Base-by-base conservation (phyloP, 352 stramenopile genomes). In the Phytophthora pini region DNA sequence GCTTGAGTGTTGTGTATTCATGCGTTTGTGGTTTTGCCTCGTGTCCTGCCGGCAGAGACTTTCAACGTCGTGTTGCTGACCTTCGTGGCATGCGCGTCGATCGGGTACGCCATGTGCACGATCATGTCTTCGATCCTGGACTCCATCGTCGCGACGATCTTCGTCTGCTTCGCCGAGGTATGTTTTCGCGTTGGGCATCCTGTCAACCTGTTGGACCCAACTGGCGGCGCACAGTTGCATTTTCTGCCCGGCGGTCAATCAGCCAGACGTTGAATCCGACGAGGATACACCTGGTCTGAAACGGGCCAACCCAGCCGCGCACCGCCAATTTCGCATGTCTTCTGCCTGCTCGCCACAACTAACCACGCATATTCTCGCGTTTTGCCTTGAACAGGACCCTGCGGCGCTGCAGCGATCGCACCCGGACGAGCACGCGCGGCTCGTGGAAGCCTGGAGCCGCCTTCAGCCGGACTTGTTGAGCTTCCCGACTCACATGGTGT, bases 141-240 rank as follows among this genome's bases (percentile, higher is more conserved):
- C 66, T 92, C 80, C 38, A 89, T 93, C 48, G 88, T 96, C 13
- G 72, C 84, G 29, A 96, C 88, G 20, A 90, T 96, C 60, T 96
- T 93, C 56, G 87, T 96, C 26, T 94, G 88, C 69, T 94, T 96
- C 67, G 88, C 88, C 13, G 83, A 92, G 80, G 87, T 95, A 61
- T 49, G 79, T 81, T 43, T 65, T 38, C 26, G 49, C 50, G 39
- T 40, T 17, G 13, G 32, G n/a, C n/a, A 41, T 45, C 6, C 2
- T 64, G 49, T 58, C 44, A 66, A 52, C 20, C 39, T 75, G 32
- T 5, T 36, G 55, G 61, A 20, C 38, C 12, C n/a, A 24, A 12
- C 36, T 47, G 56, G 40, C 45, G 34, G 45, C 15, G 40, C 41
- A 56, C 27, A 57, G 67, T 68, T 39, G 56, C 48, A 68, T n/a